Evolutionary conservation across 768 basidiomycete genomes (phyloP).

Genomic region (Hygrophoropsis aurantiaca): DNA sequence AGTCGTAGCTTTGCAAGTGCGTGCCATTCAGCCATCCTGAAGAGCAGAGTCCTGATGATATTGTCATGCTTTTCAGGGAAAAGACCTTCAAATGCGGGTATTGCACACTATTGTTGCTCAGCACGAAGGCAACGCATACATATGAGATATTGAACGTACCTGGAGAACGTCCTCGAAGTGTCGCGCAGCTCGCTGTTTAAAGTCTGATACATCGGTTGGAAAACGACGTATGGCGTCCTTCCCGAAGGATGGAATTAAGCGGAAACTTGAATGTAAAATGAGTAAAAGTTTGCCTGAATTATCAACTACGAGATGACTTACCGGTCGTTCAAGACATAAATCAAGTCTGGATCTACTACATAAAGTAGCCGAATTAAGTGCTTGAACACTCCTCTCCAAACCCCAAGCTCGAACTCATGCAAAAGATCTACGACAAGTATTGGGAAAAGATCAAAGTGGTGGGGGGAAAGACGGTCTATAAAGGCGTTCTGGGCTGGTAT

Average conservation of each 20-base stretch:
- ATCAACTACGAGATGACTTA: constrained; percentile 1
- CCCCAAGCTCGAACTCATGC: constrained; percentile 42
- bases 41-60: constrained; percentile 19
- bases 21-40: constrained; percentile 31
- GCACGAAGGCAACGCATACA: neutral
- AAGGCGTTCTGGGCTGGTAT: constrained; percentile 34
- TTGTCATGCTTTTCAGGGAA: constrained; percentile 23
- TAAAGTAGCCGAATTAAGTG: constrained; percentile 37
- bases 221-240: constrained; percentile 35
- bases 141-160: constrained; percentile 12
- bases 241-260: constrained; percentile 20
- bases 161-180: constrained; percentile 47
- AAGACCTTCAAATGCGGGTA: constrained; percentile 32
- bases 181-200: constrained; percentile 35
- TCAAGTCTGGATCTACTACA: neutral
- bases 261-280: constrained; percentile 10
- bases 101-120: constrained; percentile 23
- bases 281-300: neutral
- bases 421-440: constrained; percentile 36
- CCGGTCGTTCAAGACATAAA: constrained; percentile 25
- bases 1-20: constrained; percentile 32
- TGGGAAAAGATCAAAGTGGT: constrained; percentile 22
- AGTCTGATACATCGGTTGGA: constrained; percentile 29
- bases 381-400: constrained; percentile 35
- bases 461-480: constrained; percentile 12